Conservation (phyloP, 2,329 filamentous ascomycete species). For the Aureobasidium zeae region DNA sequence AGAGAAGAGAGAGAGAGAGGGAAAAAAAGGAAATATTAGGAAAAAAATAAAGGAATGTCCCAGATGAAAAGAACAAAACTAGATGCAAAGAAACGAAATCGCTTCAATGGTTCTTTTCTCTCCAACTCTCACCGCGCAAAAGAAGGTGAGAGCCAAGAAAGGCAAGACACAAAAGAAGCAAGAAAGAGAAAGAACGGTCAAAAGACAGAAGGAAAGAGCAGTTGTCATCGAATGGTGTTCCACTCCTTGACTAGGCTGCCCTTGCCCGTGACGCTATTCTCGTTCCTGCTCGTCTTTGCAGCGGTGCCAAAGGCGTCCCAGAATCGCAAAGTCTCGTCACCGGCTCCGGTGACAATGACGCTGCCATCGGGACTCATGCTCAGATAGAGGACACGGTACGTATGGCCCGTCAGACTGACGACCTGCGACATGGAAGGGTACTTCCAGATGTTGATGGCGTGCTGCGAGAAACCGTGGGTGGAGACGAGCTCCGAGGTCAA, state of each 20-base stretch:
- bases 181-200: background rate
- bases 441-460: constrained; percentile 99
- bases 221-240: constrained; percentile 62
- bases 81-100: background rate
- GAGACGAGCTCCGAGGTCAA: constrained; percentile 97
- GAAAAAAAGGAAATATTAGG: no score
- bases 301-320: constrained; percentile 93
- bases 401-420: constrained; percentile 88
- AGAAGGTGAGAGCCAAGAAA: background rate
- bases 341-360: constrained; percentile 88
- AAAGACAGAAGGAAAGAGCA: background rate
- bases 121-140: no score
- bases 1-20: background rate
- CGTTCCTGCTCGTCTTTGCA: constrained; percentile 58
- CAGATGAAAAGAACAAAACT: background rate
- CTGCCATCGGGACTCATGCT: constrained; percentile 96
- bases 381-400: constrained; percentile 89
- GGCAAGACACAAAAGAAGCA: background rate
- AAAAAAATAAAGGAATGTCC: background rate
- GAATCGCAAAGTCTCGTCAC: constrained; percentile 90
- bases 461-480: constrained; percentile 94
- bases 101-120: no score
- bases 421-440: constrained; percentile 98
- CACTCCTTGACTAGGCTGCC: constrained; percentile 58
- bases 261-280: constrained; percentile 44